Evolutionary conservation across 768 basidiomycete genomes (phyloP).

Genomic region (Glaciozyma antarctica): DNA sequence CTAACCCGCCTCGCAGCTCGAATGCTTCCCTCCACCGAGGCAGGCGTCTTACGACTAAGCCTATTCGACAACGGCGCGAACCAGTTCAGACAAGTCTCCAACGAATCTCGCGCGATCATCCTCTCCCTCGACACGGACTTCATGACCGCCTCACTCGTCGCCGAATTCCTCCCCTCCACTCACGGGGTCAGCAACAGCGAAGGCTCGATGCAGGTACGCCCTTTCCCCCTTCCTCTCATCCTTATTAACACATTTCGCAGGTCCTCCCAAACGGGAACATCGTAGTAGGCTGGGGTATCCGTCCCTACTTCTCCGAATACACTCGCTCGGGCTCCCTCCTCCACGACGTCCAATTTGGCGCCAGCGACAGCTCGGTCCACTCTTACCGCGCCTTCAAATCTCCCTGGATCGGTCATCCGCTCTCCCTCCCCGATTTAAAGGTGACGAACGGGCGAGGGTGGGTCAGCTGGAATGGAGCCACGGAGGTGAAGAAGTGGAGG

Average conservation of each 20-base stretch:
- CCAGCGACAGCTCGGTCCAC: slow-evolving; percentile 26
- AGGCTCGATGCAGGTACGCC: not conserved
- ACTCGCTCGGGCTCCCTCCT: not conserved
- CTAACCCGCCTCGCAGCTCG: slow-evolving; percentile 1
- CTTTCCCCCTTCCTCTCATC: not conserved
- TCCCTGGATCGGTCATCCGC: slow-evolving; percentile 29
- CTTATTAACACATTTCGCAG: not conserved
- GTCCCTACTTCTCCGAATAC: not conserved
- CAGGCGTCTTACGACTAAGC: slow-evolving; percentile 8
- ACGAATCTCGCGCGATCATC: not conserved
- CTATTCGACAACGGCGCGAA: slow-evolving; percentile 37
- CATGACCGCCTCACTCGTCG: not conserved
- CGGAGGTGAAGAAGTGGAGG: slow-evolving; percentile 27
- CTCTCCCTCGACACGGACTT: not conserved
- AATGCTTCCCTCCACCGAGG: slow-evolving; percentile 3
- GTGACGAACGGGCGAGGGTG: slow-evolving; percentile 20
- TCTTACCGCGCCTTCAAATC: slow-evolving; percentile 31
- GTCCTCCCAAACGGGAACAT: not conserved
- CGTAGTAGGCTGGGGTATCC: slow-evolving; percentile 1
- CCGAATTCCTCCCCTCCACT: not conserved
- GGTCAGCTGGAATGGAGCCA: slow-evolving; percentile 37
- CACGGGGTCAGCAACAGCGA: not conserved
- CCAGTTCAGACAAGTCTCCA: not conserved
- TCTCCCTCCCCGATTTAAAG: slow-evolving; percentile 14
- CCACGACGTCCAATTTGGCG: not conserved